These are phyloP conservation scores for Botryotinia convoluta DNA, from an alignment of 2,329 filamentous ascomycete species.

Conservation along the genomic window DNA sequence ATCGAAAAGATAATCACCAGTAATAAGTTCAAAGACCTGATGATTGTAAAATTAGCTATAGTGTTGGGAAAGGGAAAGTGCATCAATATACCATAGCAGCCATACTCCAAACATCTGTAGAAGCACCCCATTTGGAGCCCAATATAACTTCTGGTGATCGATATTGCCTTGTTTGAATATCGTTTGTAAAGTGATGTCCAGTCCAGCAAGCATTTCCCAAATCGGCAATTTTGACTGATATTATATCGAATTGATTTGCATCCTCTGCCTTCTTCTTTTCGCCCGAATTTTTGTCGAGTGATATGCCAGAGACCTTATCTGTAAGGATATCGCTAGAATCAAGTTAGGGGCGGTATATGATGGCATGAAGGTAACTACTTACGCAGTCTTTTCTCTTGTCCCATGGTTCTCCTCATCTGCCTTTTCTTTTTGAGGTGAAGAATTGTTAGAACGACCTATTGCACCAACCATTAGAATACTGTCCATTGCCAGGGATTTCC, in stretches of 20 bases:
- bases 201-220: slow-evolving; percentile 98
- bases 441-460: slow-evolving; percentile 44
- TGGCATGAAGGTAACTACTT: slow-evolving; percentile 44
- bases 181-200: slow-evolving; percentile 97
- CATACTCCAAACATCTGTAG: slow-evolving; percentile 99
- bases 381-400: slow-evolving; percentile 91
- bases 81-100: slow-evolving; percentile 81
- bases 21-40: slow-evolving; percentile 95
- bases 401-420: slow-evolving; percentile 66
- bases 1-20: slow-evolving; percentile 97
- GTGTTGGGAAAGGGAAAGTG: not conserved
- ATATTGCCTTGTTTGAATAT: slow-evolving; percentile 97
- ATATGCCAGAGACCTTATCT: slow-evolving; percentile 91
- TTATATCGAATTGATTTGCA: slow-evolving; percentile 49
- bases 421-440: slow-evolving; percentile 49
- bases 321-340: slow-evolving; percentile 75
- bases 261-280: slow-evolving; percentile 61
- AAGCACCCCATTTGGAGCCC: slow-evolving; percentile 97
- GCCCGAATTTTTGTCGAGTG: slow-evolving; percentile 73
- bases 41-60: slow-evolving; percentile 1
- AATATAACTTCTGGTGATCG: slow-evolving; percentile 95
- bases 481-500: slow-evolving; percentile 37
- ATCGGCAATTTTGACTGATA: slow-evolving; percentile 98
- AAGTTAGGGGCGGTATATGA: slow-evolving; percentile 22
- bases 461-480: slow-evolving; percentile 54